Base-by-base conservation (phyloP, 208 protist species). In the Trypanosoma conorhini region DNA sequence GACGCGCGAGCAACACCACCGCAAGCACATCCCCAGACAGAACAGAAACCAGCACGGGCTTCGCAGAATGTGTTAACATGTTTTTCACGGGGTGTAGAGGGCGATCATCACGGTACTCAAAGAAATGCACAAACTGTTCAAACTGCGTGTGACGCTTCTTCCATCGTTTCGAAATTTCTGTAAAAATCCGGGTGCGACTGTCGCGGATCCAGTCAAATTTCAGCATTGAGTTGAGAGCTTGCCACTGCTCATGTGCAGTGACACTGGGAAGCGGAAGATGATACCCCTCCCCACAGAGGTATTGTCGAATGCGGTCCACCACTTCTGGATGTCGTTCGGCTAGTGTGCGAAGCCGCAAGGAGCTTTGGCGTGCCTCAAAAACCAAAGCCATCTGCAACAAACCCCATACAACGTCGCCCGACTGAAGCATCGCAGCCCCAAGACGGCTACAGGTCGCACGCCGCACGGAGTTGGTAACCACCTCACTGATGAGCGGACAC, bases 71-170 rank as follows among this genome's bases (percentile, higher is more conserved):
- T 4, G 91, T 96, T 40, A 94, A 76, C 46, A 92, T 88, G 79
- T 96, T 96, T 68, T 85, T 87, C 52, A 75, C 83, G 1, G 65
- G 67, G 15, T 72, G 57, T 22, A 68, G 42, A 30, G 88, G 88
- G 12, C 72, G 56, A 22, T 84, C 87, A 55, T 93, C 86, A 67
- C 91, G 86, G 66, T 86, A 96, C 66, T 55, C 62, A 63, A 89
- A 93, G 63, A 96, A 96, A 71, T 82, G 75, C 35, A 92, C 83
- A 65, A 96, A 96, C 77, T 96, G 88, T 70, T 96, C 91, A 75
- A 94, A 96, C 66, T 83, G 88, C 5, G 87, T 96, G 38, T 81
- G 75, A 4, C 82, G 78, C 61, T 85, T 82, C 51, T 82, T 81
- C 89, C 91, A 96, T 70, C 88, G 82, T 77, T 88, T 91, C 10